Evolutionary conservation across 441 rosid genomes (phyloP).

Genomic region (Bocquillonia castaneifolia): DNA sequence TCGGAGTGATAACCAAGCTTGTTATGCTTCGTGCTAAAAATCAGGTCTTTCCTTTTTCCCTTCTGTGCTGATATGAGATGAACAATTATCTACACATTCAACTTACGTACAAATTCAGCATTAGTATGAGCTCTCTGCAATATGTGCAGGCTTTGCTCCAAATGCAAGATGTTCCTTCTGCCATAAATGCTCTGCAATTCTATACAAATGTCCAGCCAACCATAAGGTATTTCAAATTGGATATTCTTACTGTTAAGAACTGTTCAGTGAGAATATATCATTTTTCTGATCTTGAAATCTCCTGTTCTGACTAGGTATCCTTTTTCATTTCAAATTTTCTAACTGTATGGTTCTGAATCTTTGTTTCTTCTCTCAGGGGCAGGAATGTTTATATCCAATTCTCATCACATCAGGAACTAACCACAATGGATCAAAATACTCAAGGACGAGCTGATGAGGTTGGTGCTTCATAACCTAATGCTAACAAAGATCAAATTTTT

Average conservation of each 20-base stretch:
- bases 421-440: conserved; percentile 85
- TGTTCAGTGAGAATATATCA: background rate
- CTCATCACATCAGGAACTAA: conserved; percentile 96
- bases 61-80: background rate
- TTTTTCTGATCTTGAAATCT: background rate
- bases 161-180: conserved; percentile 94
- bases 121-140: conserved; percentile 7
- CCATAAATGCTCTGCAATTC: conserved; percentile 75
- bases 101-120: conserved; percentile 8
- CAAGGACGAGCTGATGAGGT: conserved; percentile 98
- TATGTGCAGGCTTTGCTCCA: conserved; percentile 81
- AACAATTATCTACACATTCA: conserved; percentile 15
- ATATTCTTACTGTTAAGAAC: conserved; percentile 2
- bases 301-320: background rate
- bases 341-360: background rate
- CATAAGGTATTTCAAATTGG: conserved; percentile 49
- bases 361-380: conserved; percentile 50
- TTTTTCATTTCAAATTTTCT: conserved; percentile 1
- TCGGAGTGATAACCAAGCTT: conserved; percentile 94
- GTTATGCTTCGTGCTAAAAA: conserved; percentile 98
- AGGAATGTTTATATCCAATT: conserved; percentile 94
- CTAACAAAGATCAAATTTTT: conserved; percentile 8
- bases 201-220: conserved; percentile 81
- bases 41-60: conserved; percentile 53
- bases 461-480: conserved; percentile 28